Evolutionary conservation across 495 filamentous ascomycete genomes (phyloP).

Genomic region (Aspergillus kassunensis): DNA sequence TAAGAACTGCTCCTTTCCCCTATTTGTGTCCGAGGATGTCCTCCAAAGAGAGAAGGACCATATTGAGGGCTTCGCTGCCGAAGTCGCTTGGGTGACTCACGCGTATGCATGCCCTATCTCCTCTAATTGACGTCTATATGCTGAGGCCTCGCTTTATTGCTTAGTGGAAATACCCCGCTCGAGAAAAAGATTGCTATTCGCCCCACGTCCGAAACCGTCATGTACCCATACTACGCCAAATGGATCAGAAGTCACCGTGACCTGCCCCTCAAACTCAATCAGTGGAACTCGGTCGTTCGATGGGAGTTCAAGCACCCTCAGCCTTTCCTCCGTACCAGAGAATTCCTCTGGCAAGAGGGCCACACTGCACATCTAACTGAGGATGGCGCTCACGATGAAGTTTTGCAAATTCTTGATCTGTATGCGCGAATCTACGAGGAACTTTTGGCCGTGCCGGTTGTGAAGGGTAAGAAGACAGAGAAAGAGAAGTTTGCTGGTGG

Average conservation of each 20-base stretch:
- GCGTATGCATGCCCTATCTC: conserved; percentile 53
- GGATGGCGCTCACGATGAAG: conserved; percentile 72
- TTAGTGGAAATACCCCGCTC: conserved; percentile 72
- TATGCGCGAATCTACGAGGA: conserved; percentile 89
- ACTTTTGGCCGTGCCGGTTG: conserved; percentile 88
- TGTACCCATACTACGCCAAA: conserved; percentile 94
- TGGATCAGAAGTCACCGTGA: conserved; percentile 95
- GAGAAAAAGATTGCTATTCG: conserved; percentile 95
- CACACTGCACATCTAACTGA: conserved; percentile 91
- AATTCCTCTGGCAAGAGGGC: conserved; percentile 98
- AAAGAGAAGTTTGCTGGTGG: conserved; percentile 98
- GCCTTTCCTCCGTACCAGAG: conserved; percentile 86
- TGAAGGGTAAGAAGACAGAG: conserved; percentile 80
- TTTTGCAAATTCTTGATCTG: conserved; percentile 86
- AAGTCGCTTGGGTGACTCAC: conserved; percentile 98
- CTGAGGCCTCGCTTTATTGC: conserved; percentile 20
- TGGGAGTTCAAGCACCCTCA: conserved; percentile 99
- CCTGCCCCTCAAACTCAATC: conserved; percentile 86
- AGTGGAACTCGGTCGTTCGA: conserved; percentile 96
- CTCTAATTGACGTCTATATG: conserved; percentile 12
- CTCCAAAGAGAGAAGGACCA: conserved; percentile 94
- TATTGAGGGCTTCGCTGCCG: conserved; percentile 94
- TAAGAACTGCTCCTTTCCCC: conserved; percentile 90
- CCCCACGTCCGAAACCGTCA: conserved; percentile 90
- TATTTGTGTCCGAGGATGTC: conserved; percentile 88